Evolutionary conservation across 176 grass and related monocot genomes (phyloP), one percentile per base, ranked within the genome.

Genomic region (Metroxylon sagu): DNA sequence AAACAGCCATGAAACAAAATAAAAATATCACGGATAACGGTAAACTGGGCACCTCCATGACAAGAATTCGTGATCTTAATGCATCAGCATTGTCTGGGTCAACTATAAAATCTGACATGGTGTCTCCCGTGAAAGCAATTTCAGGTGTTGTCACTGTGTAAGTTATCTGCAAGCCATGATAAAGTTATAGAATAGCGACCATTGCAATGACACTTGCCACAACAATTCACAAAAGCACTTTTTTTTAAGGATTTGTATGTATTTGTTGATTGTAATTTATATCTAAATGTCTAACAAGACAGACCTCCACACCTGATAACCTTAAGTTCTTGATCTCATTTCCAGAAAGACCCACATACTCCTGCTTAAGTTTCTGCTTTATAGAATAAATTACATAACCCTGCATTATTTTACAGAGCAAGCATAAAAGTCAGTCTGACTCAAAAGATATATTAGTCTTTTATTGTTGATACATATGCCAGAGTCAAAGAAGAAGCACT

Each of bases 111-210:
- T 97, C 87, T 25, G 93, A 85, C 62, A 72, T 88, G 10, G 93
- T 97, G 74, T 97, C 93, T 28, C 87, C 87, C 0, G 93, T 92
- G 68, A 97, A 97, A 54, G 93, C 87, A 78, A 97, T 80, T 78
- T 97, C 93, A 67, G 93, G 84, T 59, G 73, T 83, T 3, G 62
- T 77, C 49, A 85, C 69, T 1, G 87, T 88, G 75, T 88, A 68
- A 0, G 87, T 91, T 35, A 97, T 80, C 87, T 97, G 67, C 61
- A 62, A 49, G 1, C 18, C 50, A 26, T 51, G 23, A 68, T 16
- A 67, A 67, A 43, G 66, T 12, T 43, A 43, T 14, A 43, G 2
- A 43, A 14, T 43, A 14, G 35, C 35, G 2, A 43, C 2, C 8
- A 43, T 43, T 43, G 35, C 35, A 43, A 43, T 43, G 7, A 43